Evolutionary conservation across 176 grass and related monocot genomes (phyloP), one percentile per base, ranked within the genome.

Genomic region (Eleusine coracana): DNA sequence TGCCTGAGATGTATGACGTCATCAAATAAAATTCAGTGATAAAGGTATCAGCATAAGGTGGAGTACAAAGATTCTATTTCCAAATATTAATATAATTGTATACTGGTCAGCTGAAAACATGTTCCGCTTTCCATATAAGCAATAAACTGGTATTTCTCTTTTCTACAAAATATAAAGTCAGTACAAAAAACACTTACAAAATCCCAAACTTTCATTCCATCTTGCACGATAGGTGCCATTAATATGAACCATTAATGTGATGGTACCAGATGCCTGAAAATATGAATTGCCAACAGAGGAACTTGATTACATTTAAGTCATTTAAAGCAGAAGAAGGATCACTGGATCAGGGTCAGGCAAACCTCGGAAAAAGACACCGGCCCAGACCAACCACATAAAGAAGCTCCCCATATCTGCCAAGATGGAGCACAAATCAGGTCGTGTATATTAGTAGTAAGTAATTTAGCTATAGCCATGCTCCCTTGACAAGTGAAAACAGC

Each of bases 351-450:
- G 21, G 27, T 50, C 38, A 82, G 55, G 48, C 76, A 67, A 68
- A 98, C 96, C 96, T 95, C 96, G 20, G 85, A 80, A 81, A 91
- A 89, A 80, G 92, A 98, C 79, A 95, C 66, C 67, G 96, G 92
- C 39, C 91, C 96, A 79, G 88, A 84, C 96, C 92, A 98, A 28
- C 96, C 96, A 63, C 80, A 90, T 75, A 98, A 87, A 78, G 78
- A 88, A 82, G 91, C 96, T 34, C 92, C 92, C 71, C 88, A 98
- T 75, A 98, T 93, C 96, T 95, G 89, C 72, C 77, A 78, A 84
- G 69, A 85, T 82, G 68, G 21, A 87, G 37, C 10, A 73, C 55
- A 76, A 44, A 31, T 84, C 66, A 70, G 75, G 46, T 46, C 4
- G 41, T 60, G 76, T 23, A 85, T 11, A 16, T 68, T 66, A 61